A percentile compares a stretch with the other conserved stretches of the same genome.
phyloP scores from a whole-genome alignment of 1,284 basidiomycete genomes.

The Retiboletus flavoniger region DNA sequence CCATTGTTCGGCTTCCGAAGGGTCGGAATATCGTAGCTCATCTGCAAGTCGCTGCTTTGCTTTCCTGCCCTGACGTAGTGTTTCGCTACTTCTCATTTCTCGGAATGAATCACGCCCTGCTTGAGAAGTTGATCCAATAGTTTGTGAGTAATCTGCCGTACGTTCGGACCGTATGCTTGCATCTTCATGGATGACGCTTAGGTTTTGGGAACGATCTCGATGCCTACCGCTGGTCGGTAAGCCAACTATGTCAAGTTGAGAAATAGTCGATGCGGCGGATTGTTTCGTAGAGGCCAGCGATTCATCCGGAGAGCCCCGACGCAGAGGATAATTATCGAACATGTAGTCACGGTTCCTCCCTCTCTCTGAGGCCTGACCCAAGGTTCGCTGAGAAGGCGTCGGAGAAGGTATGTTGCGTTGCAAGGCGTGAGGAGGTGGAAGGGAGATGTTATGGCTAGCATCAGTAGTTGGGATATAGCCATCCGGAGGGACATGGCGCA shows the following conservation, averaged over 20 bases:
- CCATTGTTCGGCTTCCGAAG: conserved; percentile 38
- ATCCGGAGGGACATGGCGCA: conserved; percentile 25
- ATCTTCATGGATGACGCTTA: conserved; percentile 44
- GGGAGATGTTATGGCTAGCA: conserved; percentile 22
- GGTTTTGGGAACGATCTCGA: conserved; percentile 28
- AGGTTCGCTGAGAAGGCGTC: conserved; percentile 28
- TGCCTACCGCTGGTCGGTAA: conserved; percentile 27
- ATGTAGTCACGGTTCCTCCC: conserved; percentile 24
- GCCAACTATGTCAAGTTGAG: conserved; percentile 42
- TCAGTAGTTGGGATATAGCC: conserved; percentile 29
- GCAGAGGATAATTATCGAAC: conserved; percentile 24
- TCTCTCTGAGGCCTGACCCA: conserved; percentile 21
- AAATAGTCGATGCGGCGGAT: conserved; percentile 37
- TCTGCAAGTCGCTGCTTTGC: conserved; percentile 33
- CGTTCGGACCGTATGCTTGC: conserved; percentile 35
- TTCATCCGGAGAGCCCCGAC: conserved; percentile 32
- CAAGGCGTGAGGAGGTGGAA: conserved; percentile 34
- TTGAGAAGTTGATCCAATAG: conserved; percentile 17
- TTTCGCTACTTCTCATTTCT: conserved; percentile 24
- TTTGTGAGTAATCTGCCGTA: conserved; percentile 27
- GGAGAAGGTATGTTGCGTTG: conserved; percentile 30
- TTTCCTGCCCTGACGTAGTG: conserved; percentile 16
- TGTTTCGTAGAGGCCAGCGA: conserved; percentile 32
- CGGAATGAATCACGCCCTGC: conserved; percentile 13
- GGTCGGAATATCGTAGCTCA: conserved; percentile 39